Base-by-base conservation (phyloP, 768 basidiomycete species). In the Crucibulum laeve region DNA sequence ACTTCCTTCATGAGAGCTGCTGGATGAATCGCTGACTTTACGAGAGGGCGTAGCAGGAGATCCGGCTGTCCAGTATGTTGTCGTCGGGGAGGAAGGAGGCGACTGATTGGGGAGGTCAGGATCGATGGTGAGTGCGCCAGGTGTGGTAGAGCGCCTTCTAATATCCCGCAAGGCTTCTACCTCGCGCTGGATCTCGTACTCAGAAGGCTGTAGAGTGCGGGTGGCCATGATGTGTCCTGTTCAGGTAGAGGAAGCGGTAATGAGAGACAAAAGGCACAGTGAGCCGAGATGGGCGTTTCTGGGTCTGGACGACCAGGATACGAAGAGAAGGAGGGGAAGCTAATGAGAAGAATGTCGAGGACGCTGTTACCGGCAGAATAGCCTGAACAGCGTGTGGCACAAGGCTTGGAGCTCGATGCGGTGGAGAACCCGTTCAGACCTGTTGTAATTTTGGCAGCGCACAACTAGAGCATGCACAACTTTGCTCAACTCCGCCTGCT, bases 41-140 rank as follows among this genome's bases (percentile, higher is more conserved):
- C 53, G 56, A 47, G 67, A 61, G 47, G 62, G 64, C 22, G 41
- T 35, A 17, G 54, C 53, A 17, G 53, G 46, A 19, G 51, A 49
- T 52, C 54, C 59, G 40, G 57, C 59, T 55, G 67, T 64, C 70
- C 80, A 79, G 59, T 79, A 78, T 46, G 61, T 64, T 36, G 71
- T 49, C 19, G 77, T 77, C 24, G 84, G 78, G 18, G 80, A 79
- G 4, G 75, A 59, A 15, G 82, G 73, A 0, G 85, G 73, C 1
- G 82, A 71, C 50, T 80, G 73, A 54, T 79, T 82, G 32, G 93
- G 93, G 38, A 95, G 79, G 78, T 96, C 93, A 53, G 92, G 92
- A 65, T 96, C 93, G 43, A 94, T 75, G 46, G 87, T 73, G 56
- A 92, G 79, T 18, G 85, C 83, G 28, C 89, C 90, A 47, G 89